These are phyloP conservation scores for Huiozyma naganishii DNA, from an alignment of 805 yeast species.

Conservation along the genomic window DNA sequence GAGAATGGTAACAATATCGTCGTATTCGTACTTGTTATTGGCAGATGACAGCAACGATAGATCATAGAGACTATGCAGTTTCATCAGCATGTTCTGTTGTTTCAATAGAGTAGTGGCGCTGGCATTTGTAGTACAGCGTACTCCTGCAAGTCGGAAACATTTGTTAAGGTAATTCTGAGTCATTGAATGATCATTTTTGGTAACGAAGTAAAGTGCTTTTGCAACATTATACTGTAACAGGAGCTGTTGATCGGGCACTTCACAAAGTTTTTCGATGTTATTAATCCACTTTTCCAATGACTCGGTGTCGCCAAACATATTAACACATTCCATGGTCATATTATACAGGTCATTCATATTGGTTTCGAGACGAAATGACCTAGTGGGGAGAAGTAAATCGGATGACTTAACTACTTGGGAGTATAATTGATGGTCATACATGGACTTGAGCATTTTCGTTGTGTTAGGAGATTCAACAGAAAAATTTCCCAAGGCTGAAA, in stretches of 20 bases:
- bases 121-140: constrained; percentile 39
- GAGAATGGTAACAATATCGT: constrained; percentile 9
- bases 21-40: constrained; percentile 8
- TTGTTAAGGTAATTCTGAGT: constrained; percentile 34
- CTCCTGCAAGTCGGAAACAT: constrained; percentile 52
- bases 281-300: constrained; percentile 50
- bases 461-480: constrained; percentile 28
- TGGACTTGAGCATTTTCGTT: constrained; percentile 56
- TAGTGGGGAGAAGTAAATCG: constrained; percentile 34
- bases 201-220: constrained; percentile 42
- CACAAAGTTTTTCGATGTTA: constrained; percentile 35
- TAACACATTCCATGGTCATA: constrained; percentile 67
- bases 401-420: constrained; percentile 51
- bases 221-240: constrained; percentile 57
- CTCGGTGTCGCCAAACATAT: constrained; percentile 46
- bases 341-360: constrained; percentile 41
- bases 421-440: constrained; percentile 67
- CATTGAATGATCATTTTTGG: constrained; percentile 23
- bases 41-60: constrained; percentile 32
- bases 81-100: constrained; percentile 36
- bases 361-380: constrained; percentile 21
- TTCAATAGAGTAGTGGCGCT: constrained; percentile 42
- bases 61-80: constrained; percentile 54
- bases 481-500: constrained; percentile 48
- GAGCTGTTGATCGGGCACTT: constrained; percentile 40